Conservation (phyloP, 2,329 filamentous ascomycete species). For the Diaporthe caulivora region DNA sequence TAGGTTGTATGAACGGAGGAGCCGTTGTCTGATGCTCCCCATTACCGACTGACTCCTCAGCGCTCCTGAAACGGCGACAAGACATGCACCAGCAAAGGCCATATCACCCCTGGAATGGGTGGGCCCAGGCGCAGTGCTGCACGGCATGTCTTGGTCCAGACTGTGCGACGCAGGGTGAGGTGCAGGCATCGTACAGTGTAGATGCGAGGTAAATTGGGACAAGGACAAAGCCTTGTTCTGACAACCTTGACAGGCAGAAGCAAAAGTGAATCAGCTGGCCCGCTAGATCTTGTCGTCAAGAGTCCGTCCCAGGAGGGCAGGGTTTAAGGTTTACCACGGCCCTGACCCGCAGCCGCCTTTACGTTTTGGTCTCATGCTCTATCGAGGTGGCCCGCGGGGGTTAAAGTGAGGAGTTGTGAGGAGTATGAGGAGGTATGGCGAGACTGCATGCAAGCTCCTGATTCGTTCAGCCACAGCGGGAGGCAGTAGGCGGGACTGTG, state of each 20-base stretch:
- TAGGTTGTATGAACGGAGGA: not conserved
- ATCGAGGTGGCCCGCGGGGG: conserved; percentile 1
- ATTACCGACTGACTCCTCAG: conserved; percentile 1
- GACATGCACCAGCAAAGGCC: not conserved
- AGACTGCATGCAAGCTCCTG: conserved; percentile 11
- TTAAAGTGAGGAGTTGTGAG: not conserved
- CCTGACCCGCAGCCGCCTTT: conserved; percentile 25
- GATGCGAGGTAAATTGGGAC: not conserved
- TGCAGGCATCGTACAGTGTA: conserved; percentile 5
- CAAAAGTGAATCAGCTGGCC: not conserved
- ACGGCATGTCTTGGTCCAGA: not conserved
- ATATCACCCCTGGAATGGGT: not conserved
- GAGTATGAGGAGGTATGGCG: not conserved
- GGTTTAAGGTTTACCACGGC: conserved; percentile 22
- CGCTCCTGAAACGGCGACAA: conserved; percentile 25
- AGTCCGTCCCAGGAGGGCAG: not conserved
- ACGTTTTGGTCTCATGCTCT: conserved; percentile 26
- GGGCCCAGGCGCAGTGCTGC: not conserved
- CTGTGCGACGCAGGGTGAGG: conserved; percentile 8
- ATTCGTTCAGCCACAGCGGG: conserved; percentile 26
- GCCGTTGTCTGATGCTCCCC: conserved; percentile 7
- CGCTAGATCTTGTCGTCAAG: no score
- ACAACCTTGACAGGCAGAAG: not conserved
- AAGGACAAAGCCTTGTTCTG: not conserved
- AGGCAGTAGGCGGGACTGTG: not conserved